A percentile compares a stretch with the other conserved stretches of the same genome.
Evolutionary conservation across 73 alveolate species (phyloP).

Genomic region (Paramecium caudatum): DNA sequence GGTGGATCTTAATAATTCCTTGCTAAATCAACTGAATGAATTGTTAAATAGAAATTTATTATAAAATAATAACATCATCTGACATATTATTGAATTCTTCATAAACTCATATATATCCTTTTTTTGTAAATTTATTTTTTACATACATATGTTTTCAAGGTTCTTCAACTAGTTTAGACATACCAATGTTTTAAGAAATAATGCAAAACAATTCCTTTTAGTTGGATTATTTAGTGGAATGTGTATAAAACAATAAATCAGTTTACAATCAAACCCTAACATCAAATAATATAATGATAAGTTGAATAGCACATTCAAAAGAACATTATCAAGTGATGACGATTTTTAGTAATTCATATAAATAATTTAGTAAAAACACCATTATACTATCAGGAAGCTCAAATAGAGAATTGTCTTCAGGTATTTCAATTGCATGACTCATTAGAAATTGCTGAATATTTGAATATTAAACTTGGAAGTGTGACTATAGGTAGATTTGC

Average conservation of each 20-base stretch:
- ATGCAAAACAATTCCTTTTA: background rate
- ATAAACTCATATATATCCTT: too few relatives aligned
- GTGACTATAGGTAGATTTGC: slow-evolving; percentile 85
- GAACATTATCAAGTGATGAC: slow-evolving; percentile 65
- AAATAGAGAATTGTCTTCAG: slow-evolving; percentile 62
- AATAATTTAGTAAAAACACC: slow-evolving; percentile 48
- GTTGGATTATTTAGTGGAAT: background rate
- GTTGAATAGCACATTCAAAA: slow-evolving; percentile 57
- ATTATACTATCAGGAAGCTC: slow-evolving; percentile 71
- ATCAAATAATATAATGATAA: slow-evolving; percentile 63
- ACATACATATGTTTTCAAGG: slow-evolving; percentile 9
- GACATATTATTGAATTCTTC: too few relatives aligned
- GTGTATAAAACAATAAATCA: background rate
- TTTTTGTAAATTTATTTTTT: slow-evolving; percentile 29
- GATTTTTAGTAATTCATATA: slow-evolving; percentile 59
- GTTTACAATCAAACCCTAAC: background rate
- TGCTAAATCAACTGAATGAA: slow-evolving; percentile 27
- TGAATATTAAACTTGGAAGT: slow-evolving; percentile 73
- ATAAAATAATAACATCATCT: too few relatives aligned
- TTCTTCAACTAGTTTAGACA: background rate
- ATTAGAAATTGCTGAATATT: slow-evolving; percentile 73
- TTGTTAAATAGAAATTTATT: background rate
- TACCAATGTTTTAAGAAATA: background rate
- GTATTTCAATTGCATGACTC: background rate
- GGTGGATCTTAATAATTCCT: slow-evolving; percentile 32